Evolutionary conservation across 2,329 filamentous ascomycete genomes (phyloP), one percentile per base, ranked within the genome.

Genomic region (Intubia oerlemansii): DNA sequence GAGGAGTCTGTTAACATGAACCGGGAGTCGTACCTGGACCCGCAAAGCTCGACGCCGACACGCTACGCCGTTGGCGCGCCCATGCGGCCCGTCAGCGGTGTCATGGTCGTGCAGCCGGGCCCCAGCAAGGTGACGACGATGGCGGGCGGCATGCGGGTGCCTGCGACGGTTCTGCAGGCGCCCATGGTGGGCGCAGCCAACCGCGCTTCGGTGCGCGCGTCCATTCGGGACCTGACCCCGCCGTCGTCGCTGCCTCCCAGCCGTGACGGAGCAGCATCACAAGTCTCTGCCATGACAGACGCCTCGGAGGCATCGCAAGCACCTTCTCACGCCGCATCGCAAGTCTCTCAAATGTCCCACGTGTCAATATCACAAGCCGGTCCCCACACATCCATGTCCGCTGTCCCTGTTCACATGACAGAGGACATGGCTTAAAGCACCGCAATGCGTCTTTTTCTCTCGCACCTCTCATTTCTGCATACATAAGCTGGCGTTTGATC

Each of bases 21-120:
- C n/a, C n/a, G n/a, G n/a, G n/a, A n/a, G n/a, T n/a, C n/a, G 14
- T 35, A 35, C 29, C 52, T 17, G 36, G 44, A 36, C 38, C 42
- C 24, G 35, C 42, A 29, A 35, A n/a, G n/a, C n/a, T n/a, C 37
- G 10, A 31, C 34, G 4, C 32, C 37, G 3, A 38, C 37, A 3
- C 54, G 54, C 31, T 46, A 68, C 19, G 57, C 65, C 7, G 50
- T 69, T 8, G 65, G 64, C 12, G 51, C 56, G 7, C 62, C 64
- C 5, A 69, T 69, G 62, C 56, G 64, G 25, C 63, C 63, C 17
- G 57, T 64, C 30, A 70, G 66, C 41, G 65, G 66, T 8, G 50
- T 69, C 4, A 58, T 62, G n/a, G 52, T 70, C 18, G 59, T 70
- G 42, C 57, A 68, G 35, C 59, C 65, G n/a, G 65, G 71, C n/a